These are phyloP conservation scores for Colletotrichum tofieldiae DNA, from an alignment of 2,329 filamentous ascomycete species.

Conservation along the genomic window DNA sequence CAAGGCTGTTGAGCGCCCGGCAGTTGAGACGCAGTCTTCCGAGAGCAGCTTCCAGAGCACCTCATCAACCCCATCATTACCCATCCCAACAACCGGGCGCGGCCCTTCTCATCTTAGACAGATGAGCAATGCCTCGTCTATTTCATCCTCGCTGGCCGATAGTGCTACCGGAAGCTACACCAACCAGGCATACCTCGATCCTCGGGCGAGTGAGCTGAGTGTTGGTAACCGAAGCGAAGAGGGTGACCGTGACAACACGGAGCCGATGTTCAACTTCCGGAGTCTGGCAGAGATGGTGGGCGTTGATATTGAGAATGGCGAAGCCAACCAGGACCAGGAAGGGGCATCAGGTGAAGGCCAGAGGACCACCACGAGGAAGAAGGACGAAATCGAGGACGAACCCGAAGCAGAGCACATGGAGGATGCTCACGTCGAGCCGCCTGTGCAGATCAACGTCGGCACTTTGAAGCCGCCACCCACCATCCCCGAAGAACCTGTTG, in stretches of 20 bases:
- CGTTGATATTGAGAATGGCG: constrained; percentile 68
- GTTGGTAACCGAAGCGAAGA: constrained; percentile 63
- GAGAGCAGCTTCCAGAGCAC: constrained; percentile 44
- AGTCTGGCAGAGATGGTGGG: constrained; percentile 90
- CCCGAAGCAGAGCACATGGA: constrained; percentile 55
- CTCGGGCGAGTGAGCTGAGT: constrained; percentile 70
- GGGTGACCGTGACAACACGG: constrained; percentile 69
- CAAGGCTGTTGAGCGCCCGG: constrained; percentile 76
- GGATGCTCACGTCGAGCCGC: constrained; percentile 45
- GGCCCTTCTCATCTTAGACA: constrained; percentile 83
- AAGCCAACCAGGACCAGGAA: constrained; percentile 54
- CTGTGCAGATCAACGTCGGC: constrained; percentile 42
- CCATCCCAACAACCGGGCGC: constrained; percentile 66
- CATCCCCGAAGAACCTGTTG: constrained; percentile 49
- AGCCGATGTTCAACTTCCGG: constrained; percentile 93
- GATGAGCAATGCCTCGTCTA: constrained; percentile 89
- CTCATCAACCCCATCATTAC: constrained; percentile 58
- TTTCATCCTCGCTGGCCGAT: constrained; percentile 83
- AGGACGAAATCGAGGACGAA: constrained; percentile 55
- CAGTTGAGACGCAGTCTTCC: constrained; percentile 46
- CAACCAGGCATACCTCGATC: constrained; percentile 57
- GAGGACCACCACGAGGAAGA: constrained; percentile 42
- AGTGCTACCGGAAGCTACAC: constrained; percentile 71
- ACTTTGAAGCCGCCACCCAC: constrained; percentile 38
- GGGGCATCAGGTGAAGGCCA: constrained; percentile 47